Conservation (phyloP, 768 basidiomycete genomes). For the Rhodotorula babjevae region DNA sequence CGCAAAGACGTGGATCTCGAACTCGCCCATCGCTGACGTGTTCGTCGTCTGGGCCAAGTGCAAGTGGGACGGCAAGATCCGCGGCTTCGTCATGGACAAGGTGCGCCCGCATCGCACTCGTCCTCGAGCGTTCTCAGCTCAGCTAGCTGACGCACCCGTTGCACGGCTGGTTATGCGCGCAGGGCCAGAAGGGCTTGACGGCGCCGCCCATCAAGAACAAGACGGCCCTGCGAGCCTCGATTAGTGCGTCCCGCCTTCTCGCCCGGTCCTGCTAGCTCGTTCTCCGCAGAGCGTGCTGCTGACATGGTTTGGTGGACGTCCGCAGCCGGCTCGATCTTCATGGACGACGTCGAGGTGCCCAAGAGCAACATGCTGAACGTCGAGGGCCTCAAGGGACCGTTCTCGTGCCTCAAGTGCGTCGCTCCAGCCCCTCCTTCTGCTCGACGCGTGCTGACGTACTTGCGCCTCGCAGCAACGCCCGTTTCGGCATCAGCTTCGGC, state of each 20-base stretch:
- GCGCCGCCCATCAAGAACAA: conserved; percentile 90
- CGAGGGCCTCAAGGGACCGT: conserved; percentile 73
- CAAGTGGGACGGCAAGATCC: conserved; percentile 83
- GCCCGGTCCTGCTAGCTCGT: too few relatives aligned
- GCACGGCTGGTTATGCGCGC: too few relatives aligned
- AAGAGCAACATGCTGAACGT: conserved; percentile 69
- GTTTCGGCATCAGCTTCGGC: conserved; percentile 63
- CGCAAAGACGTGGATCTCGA: conserved; percentile 96
- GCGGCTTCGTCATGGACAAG: conserved; percentile 38
- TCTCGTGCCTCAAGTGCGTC: conserved; percentile 83
- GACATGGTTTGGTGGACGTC: too few relatives aligned
- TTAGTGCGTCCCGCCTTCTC: conserved; percentile 43
- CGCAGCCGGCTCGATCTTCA: conserved; percentile 62
- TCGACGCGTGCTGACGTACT: neutral
- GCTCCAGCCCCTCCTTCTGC: neutral
- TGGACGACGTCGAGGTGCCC: conserved; percentile 79
- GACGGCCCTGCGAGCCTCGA: conserved; percentile 71
- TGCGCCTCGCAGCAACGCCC: conserved; percentile 2
- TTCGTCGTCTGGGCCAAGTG: conserved; percentile 92
- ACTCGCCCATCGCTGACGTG: conserved; percentile 58
- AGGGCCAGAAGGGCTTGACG: conserved; percentile 61
- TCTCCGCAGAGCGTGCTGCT: too few relatives aligned
- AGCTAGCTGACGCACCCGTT: neutral
- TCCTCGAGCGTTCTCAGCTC: neutral
- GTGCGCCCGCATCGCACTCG: neutral